Base-by-base conservation (phyloP, 2,329 filamentous ascomycete species). In the Emergomyces orientalis region DNA sequence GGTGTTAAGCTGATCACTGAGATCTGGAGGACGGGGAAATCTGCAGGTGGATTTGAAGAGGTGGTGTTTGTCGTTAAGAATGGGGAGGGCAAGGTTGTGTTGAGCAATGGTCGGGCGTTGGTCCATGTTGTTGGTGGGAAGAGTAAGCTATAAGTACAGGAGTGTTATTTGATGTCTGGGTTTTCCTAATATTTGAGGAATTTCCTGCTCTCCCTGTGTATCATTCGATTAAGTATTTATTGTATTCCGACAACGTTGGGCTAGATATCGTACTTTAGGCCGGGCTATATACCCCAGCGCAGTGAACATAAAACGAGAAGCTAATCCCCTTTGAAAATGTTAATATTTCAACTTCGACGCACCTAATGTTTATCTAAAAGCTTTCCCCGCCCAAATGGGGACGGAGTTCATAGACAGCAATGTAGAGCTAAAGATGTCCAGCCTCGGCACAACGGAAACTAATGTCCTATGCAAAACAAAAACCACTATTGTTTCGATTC, bases 51-150 rank as follows among this genome's bases (percentile, higher is more conserved):
- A 0, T 95, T 84, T 77, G 91, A 96, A 76, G 91, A 96, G 75
- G 79, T 96, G 59, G 82, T 90, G 56, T 97, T 96, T 72, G 81
- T 87, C 61, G 90, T 89, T 1, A 84, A 84, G 73, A 86, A 96
- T 32, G 88, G 88, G 69, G 86, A 87, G 39, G 90, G 89, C 39
- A 95, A 94, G 82, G 86, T 91, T 22, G 90, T 90, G 65, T 78
- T 97, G 76, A 94, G 86, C 77, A 96, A 97, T 74, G 92, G 92
- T 4, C 82, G 91, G 63, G 90, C 90, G 32, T 75, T 93, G 73
- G 84, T 97, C 71, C 90, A 84, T 81, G 79, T 84, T 63, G 81
- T 82, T 60, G 82, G 77, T 8, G 73, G 76, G 56, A 85, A 84
- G 79, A 84, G 82, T 75, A 89, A 88, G 79, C 76, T 89, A 74